phyloP scores from a whole-genome alignment of 2,329 filamentous ascomycete species.

The Furcasterigmium sp. region DNA sequence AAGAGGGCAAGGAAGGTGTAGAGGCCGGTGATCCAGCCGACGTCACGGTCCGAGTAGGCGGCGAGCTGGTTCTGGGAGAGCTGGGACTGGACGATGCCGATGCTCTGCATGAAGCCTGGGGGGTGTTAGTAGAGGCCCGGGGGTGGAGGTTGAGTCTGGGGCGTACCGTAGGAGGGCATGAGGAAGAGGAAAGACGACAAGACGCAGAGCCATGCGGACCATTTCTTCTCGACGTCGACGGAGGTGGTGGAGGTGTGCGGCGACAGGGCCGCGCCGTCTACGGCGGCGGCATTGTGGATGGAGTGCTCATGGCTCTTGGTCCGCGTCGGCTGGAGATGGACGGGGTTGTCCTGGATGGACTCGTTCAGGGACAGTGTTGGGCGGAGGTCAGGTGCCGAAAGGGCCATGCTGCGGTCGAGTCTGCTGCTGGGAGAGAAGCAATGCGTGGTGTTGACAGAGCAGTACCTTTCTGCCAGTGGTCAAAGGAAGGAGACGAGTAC shows the following conservation, averaged over 20 bases:
- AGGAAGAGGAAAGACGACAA: conserved; percentile 9
- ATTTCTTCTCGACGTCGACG: conserved; percentile 8
- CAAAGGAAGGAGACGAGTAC: too few species aligned
- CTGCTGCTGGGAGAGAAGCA: too few species aligned
- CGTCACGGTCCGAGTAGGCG: conserved; percentile 32
- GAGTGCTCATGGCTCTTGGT: too few species aligned
- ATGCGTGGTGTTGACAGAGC: too few species aligned
- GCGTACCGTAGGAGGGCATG: conserved; percentile 8
- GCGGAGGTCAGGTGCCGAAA: too few species aligned
- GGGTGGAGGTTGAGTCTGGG: neutral
- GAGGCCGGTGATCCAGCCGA: conserved; percentile 44
- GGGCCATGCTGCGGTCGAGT: too few species aligned
- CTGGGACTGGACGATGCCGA: conserved; percentile 43
- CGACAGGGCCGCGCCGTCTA: too few species aligned
- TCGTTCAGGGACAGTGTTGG: too few species aligned
- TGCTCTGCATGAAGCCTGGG: conserved; percentile 39
- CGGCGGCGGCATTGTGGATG: too few species aligned
- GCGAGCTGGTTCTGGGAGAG: conserved; percentile 37
- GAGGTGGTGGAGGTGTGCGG: neutral
- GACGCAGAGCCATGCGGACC: conserved; percentile 9
- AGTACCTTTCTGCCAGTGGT: too few species aligned
- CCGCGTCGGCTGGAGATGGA: too few species aligned
- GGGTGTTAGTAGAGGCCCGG: neutral
- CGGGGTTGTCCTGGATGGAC: too few species aligned
- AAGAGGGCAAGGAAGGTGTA: conserved; percentile 38